phyloP scores from a whole-genome alignment of 768 basidiomycete genomes.

The Psilocybe sp. region DNA sequence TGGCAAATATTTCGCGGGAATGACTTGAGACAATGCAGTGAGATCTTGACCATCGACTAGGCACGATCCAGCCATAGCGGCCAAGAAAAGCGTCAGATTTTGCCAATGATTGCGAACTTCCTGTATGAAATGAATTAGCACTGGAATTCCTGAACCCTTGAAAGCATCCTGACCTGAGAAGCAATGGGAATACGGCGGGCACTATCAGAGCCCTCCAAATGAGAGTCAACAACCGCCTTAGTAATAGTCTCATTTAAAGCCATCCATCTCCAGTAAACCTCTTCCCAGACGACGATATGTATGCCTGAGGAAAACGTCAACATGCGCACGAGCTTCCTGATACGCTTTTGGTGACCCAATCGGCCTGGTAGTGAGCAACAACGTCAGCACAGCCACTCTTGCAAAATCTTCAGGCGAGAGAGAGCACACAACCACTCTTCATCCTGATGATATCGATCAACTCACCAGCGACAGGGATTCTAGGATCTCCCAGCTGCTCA shows the following conservation, averaged over 20 bases:
- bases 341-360: conserved; percentile 75
- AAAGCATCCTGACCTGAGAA: conserved; percentile 24
- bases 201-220: conserved; percentile 25
- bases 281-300: conserved; percentile 81
- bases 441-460: conserved; percentile 4
- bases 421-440: background rate
- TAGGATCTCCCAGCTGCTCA: conserved; percentile 77
- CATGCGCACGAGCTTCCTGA: conserved; percentile 66
- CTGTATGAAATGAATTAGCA: conserved; percentile 30
- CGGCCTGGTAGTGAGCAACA: conserved; percentile 47
- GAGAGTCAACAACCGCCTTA: conserved; percentile 31
- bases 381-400: background rate
- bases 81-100: conserved; percentile 76
- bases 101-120: conserved; percentile 82
- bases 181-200: conserved; percentile 17
- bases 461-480: conserved; percentile 66
- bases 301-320: conserved; percentile 62
- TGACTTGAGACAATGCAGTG: conserved; percentile 46
- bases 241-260: conserved; percentile 58
- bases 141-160: background rate
- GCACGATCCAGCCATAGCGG: conserved; percentile 69
- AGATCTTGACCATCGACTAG: conserved; percentile 50
- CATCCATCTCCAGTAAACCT: conserved; percentile 77
- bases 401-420: background rate
- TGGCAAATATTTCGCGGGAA: conserved; percentile 60